Percentiles rank a stretch among this genome's conserved stretches.
Evolutionary conservation across 768 basidiomycete genomes (phyloP).

Genomic region (Rhodocollybia butyracea): DNA sequence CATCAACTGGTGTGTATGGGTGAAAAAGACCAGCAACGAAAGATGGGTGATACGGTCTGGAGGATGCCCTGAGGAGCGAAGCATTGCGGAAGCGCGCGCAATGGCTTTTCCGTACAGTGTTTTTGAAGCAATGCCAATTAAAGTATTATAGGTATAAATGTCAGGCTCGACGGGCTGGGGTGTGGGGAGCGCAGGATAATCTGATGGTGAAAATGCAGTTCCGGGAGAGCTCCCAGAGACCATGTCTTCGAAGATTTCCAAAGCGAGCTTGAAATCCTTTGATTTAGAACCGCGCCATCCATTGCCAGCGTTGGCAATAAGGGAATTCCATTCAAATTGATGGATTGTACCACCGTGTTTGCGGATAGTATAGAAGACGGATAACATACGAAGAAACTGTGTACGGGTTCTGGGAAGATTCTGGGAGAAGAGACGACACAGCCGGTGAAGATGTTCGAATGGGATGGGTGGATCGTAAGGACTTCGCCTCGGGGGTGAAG

Average conservation of each 20-base stretch:
- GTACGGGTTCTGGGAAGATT: conserved; percentile 54
- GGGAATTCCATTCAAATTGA: conserved; percentile 73
- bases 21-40: conserved; percentile 54
- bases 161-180: conserved; percentile 45
- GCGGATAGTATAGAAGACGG: conserved; percentile 59
- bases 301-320: conserved; percentile 65
- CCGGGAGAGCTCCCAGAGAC: conserved; percentile 42
- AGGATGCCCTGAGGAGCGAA: conserved; percentile 48
- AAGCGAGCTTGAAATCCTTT: conserved; percentile 57
- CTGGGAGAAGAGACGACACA: conserved; percentile 56
- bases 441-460: conserved; percentile 53
- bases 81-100: conserved; percentile 48
- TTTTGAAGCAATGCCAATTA: conserved; percentile 61
- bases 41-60: conserved; percentile 66
- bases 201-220: conserved; percentile 17
- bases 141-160: conserved; percentile 64
- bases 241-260: conserved; percentile 63
- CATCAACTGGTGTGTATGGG: conserved; percentile 39
- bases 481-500: conserved; percentile 16
- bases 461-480: conserved; percentile 26
- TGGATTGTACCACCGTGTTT: conserved; percentile 51
- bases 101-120: conserved; percentile 42
- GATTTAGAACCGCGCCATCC: conserved; percentile 57
- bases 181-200: conserved; percentile 9
- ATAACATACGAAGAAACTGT: conserved; percentile 63